Conservation (phyloP, 805 yeast species). For the Monosporozyma aerobia region DNA sequence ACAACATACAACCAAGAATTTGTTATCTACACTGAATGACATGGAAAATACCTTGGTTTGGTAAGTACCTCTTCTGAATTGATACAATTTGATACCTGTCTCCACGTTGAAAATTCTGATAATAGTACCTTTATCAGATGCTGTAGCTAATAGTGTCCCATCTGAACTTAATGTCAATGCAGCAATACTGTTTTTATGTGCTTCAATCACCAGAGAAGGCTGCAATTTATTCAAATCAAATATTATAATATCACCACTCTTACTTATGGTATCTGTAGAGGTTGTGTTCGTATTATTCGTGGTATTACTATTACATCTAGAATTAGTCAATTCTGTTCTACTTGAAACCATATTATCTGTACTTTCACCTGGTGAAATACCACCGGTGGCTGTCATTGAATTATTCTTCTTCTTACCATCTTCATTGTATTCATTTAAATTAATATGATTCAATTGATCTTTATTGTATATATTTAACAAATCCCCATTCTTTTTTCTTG, state of each 20-base stretch:
- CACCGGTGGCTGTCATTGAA: background rate
- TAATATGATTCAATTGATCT: background rate
- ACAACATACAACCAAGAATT: conserved; percentile 71
- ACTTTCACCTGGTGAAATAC: background rate
- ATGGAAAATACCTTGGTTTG: conserved; percentile 72
- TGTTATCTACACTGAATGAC: conserved; percentile 61
- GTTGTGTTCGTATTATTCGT: conserved; percentile 5
- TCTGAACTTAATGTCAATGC: conserved; percentile 54
- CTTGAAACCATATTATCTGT: background rate
- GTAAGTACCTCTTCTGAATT: conserved; percentile 72
- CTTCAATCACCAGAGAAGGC: conserved; percentile 61
- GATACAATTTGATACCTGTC: conserved; percentile 55
- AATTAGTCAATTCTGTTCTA: background rate
- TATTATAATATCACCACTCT: conserved; percentile 59
- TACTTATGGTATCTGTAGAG: conserved; percentile 9
- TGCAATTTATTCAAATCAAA: conserved; percentile 54
- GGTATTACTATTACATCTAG: background rate
- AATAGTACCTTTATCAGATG: conserved; percentile 71
- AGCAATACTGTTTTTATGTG: conserved; percentile 63
- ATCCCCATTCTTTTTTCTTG: background rate
- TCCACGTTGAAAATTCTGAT: conserved; percentile 56
- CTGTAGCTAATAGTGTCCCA: conserved; percentile 61
- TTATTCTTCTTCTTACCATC: background rate
- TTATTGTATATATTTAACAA: background rate
- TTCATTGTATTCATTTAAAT: background rate